Evolutionary conservation across 140 eudicot genomes (phyloP), one percentile per base, ranked within the genome.

Genomic region (Artemisia princeps): DNA sequence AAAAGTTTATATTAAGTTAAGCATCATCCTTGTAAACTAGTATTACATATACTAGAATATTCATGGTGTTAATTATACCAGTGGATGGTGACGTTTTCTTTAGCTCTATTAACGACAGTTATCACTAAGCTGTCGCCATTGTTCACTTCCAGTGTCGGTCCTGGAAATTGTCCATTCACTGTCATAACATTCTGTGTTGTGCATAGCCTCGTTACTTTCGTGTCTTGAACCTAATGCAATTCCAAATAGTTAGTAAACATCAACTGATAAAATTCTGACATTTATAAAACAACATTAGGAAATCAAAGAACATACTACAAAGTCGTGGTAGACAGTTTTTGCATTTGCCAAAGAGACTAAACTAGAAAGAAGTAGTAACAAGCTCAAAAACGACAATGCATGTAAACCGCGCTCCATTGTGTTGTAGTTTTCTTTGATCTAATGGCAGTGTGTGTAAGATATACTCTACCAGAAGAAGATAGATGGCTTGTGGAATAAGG

Each of bases 171-270:
- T 64, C 97, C 97, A 50, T 89, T 89, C 19, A 89, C 97, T 3
- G 95, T 89, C 55, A 89, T 79, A 40, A 76, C 58, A 51, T 73
- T 83, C 26, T 72, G 87, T 83, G 62, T 76, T 83, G 88, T 83
- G 88, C 96, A 89, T 66, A 89, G 84, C 82, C 82, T 84, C 83
- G 86, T 89, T 78, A 89, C 89, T 73, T 80, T 77, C 1, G 89
- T 84, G 48, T 83, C 92, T 86, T 89, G 95, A 58, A 89, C 69
- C 97, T 89, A 69, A 60, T 48, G 56, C 3, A 66, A 77, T 54
- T 23, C 60, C 33, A 78, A 78, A 63, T 26, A 17, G 50, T 78
- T 78, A 75, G 71, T 63, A 71, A 8, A n/a, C 55, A 56, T 52
- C 1, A 40, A 17, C 54, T 63, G 7, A 51, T 13, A 17, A 15